Base-by-base conservation (phyloP, 768 basidiomycete genomes). In the Tubosaeta sp. region DNA sequence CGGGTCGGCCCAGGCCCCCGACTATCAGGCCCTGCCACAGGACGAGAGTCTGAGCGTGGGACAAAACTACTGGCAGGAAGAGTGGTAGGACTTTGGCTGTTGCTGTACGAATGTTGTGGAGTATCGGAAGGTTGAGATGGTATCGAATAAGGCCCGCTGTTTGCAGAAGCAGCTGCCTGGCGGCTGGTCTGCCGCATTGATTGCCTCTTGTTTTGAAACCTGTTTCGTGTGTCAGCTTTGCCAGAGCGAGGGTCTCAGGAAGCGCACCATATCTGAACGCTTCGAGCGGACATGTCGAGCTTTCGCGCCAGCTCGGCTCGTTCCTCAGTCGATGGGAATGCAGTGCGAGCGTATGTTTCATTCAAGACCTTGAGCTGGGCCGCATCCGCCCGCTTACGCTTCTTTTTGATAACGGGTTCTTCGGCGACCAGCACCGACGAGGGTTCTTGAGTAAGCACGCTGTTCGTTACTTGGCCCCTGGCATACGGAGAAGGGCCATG, bases 131-230 rank as follows among this genome's bases (percentile, higher is more conserved):
- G 3, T n/a, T 69, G 58, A 69, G 73, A 58, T 5, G 73, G 51
- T 56, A 78, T 67, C 25, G 75, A 65, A 65, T 79, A 83, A 6
- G 80, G 62, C 37, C 68, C 66, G 32, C 74, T 68, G 35, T 71
- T 68, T 46, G 71, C 69, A 52, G 76, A 43, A 43, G 43, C 75
- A 4, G 82, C 64, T 34, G 72, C 72, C 68, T 88, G 85, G 51
- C 85, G 81, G 58, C 82, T 83, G 12, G 84, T 86, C 68, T 89
- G 86, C 48, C 86, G 76, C 84, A 86, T 87, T 8, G 86, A 84
- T 65, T 91, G 88, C 51, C 88, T 75, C 71, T 90, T 90, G 65
- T 91, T 91, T 72, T 91, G 88, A 74, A 91, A 91, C 88, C 88
- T 91, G 68, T 58, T 50, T 55, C 59, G 51, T 47, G 51, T 50